Evolutionary conservation across 2,329 filamentous ascomycete genomes (phyloP), one percentile per base, ranked within the genome.

Genomic region (Metarhizium album): DNA sequence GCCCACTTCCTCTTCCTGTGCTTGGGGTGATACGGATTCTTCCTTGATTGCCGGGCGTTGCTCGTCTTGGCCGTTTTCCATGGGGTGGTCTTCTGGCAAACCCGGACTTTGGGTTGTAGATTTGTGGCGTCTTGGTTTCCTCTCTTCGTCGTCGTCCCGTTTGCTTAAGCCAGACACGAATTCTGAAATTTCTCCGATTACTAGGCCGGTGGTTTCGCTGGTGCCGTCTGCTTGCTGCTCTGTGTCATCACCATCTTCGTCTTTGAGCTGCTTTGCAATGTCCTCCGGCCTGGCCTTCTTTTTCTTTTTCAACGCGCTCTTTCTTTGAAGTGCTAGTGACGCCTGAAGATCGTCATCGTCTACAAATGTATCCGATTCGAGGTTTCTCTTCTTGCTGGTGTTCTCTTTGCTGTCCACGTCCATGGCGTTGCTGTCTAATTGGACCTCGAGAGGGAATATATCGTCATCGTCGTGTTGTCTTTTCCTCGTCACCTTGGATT

Each of bases 161-260:
- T 84, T 86, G 62, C 84, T 86, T 50, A 98, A 70, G 50, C 89
- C 89, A 24, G 90, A 86, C 29, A 98, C 86, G 60, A 98, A 98
- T 60, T 95, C 90, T 0, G 90, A 90, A 1, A 91, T 95, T 63
- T 96, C 93, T 54, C 96, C 91, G 52, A 98, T 90, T n/a, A 96
- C 79, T 2, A 98, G 73, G 1, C 90, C 91, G 29, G 69, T 70
- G 2, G 60, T 63, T 40, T 69, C 64, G 4, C 53, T 57, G 24
- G 62, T 65, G 6, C 61, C 59, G 2, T 73, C 73, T 33, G 71
- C 71, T 47, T 78, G 74, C 42, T 75, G 14, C 13, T 42, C 73
- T 9, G 68, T 62, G 3, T 79, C 73, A 0, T 76, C 73, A 0
- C 76, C 70, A 23, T 77, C 76, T 47, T 84, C 81, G 29, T 83